Conservation (phyloP, 192 early-diverging fungal genomes). For the Chytriomyces sp. region DNA sequence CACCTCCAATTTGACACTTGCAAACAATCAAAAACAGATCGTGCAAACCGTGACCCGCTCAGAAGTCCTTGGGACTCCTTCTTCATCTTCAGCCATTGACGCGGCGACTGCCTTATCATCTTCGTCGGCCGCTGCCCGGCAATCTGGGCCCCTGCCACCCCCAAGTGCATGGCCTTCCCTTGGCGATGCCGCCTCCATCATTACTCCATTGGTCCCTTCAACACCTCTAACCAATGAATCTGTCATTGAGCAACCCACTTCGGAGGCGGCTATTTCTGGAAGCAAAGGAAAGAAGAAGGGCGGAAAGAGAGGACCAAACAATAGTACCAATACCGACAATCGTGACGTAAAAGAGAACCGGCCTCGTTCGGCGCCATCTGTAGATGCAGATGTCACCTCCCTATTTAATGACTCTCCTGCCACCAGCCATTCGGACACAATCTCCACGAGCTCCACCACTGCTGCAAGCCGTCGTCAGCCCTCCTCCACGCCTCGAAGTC, state of each 20-base stretch:
- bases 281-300: too few species aligned
- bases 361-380: too few species aligned
- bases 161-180: slow-evolving; percentile 40
- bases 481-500: too few species aligned
- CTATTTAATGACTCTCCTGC: too few species aligned
- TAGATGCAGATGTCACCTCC: too few species aligned
- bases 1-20: not conserved
- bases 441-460: too few species aligned
- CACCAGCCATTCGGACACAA: too few species aligned
- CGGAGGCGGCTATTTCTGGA: not conserved
- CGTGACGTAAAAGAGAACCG: not conserved
- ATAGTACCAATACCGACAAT: not conserved
- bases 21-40: slow-evolving; percentile 22
- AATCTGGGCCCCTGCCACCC: too few species aligned
- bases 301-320: slow-evolving; percentile 34
- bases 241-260: not conserved
- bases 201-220: not conserved
- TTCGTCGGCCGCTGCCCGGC: too few species aligned
- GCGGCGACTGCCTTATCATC: not conserved
- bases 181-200: slow-evolving; percentile 5
- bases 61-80: slow-evolving; percentile 30
- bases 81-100: not conserved
- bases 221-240: not conserved
- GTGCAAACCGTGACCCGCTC: slow-evolving; percentile 39
- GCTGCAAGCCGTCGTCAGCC: too few species aligned